These are phyloP conservation scores for Arabidopsis suecica DNA, from an alignment of 345 rosid species.

Conservation along the genomic window DNA sequence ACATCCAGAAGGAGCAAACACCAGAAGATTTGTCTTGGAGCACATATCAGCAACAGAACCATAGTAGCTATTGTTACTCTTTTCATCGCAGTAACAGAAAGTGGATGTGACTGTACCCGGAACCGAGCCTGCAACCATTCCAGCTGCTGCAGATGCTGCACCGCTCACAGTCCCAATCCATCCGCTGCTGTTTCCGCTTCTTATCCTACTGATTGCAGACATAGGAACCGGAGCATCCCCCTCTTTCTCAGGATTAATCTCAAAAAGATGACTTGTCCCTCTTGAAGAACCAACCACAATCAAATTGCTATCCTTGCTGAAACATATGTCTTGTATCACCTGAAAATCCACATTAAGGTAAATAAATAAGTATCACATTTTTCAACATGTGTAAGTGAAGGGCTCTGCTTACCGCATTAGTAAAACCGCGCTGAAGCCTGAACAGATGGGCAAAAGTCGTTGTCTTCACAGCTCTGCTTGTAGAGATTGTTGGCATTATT, in stretches of 20 bases:
- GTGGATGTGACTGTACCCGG: conserved; percentile 77
- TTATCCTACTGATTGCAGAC: conserved; percentile 80
- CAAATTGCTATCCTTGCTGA: conserved; percentile 85
- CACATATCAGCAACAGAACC: conserved; percentile 39
- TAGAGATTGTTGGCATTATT: conserved; percentile 64
- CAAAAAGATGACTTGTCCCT: conserved; percentile 96
- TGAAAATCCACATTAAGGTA: conserved; percentile 42
- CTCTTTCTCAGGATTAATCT: conserved; percentile 69
- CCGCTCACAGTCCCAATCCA: conserved; percentile 82
- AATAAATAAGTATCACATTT: background rate
- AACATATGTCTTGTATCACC: conserved; percentile 96
- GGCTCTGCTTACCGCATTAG: conserved; percentile 73
- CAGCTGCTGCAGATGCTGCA: conserved; percentile 90
- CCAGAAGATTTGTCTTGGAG: conserved; percentile 67
- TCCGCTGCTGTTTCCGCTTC: conserved; percentile 70
- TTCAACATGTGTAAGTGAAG: conserved; percentile 3
- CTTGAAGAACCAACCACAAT: conserved; percentile 90
- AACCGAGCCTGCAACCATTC: conserved; percentile 61
- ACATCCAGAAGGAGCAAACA: conserved; percentile 80
- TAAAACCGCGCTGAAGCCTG: conserved; percentile 92
- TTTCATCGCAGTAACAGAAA: conserved; percentile 68
- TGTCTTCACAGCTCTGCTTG: conserved; percentile 50
- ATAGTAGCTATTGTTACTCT: conserved; percentile 37
- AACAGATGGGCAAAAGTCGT: conserved; percentile 74
- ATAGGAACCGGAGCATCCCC: conserved; percentile 58